These are phyloP conservation scores for Trichoderma sp. DNA, from an alignment of 2,329 filamentous ascomycete species.

Conservation along the genomic window DNA sequence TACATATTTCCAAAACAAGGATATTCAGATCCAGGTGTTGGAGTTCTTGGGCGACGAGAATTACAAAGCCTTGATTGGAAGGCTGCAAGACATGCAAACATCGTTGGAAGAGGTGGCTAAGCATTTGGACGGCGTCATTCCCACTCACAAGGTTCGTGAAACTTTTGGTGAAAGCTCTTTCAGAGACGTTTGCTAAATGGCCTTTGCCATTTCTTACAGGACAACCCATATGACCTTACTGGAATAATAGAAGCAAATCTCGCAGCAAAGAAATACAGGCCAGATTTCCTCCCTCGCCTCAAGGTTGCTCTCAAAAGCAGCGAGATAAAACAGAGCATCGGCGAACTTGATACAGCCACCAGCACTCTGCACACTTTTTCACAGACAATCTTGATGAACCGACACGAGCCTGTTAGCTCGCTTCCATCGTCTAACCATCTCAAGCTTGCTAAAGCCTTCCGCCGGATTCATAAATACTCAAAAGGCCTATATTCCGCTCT, in stretches of 20 bases:
- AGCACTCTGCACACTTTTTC: constrained; percentile 16
- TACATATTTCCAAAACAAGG: constrained; percentile 8
- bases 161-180: neutral
- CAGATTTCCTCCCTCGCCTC: constrained; percentile 12
- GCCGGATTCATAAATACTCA: constrained; percentile 10
- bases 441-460: constrained; percentile 13
- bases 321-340: constrained; percentile 23
- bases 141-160: constrained; percentile 14
- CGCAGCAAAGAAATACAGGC: neutral
- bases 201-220: neutral
- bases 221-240: constrained; percentile 8
- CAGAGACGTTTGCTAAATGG: neutral
- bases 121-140: constrained; percentile 18
- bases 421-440: neutral
- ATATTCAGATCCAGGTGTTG: constrained; percentile 1
- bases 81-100: constrained; percentile 2
- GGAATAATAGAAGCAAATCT: constrained; percentile 24
- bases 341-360: constrained; percentile 17
- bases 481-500: constrained; percentile 18
- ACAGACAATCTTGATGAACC: constrained; percentile 21
- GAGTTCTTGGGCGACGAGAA: constrained; percentile 18
- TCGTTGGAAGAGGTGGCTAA: constrained; percentile 10
- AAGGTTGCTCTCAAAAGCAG: constrained; percentile 14
- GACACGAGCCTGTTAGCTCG: neutral
- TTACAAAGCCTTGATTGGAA: constrained; percentile 8